These are phyloP conservation scores for Backusella westeae DNA, from an alignment of 192 early-diverging fungal species.

Conservation along the genomic window DNA sequence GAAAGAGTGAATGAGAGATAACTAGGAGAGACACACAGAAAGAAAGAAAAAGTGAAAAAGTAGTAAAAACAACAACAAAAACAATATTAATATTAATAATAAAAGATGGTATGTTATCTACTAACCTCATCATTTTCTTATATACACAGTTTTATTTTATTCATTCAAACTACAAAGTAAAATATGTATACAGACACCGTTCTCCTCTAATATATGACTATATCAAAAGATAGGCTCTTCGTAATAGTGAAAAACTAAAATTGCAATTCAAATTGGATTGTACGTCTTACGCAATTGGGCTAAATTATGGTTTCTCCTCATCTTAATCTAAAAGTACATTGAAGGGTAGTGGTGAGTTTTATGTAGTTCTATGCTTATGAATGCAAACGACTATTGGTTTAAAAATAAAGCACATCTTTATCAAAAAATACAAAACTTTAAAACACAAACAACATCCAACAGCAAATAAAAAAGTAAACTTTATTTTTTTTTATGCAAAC, in stretches of 20 bases:
- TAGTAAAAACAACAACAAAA: background rate
- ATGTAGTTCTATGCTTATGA: background rate
- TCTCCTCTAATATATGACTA: slow-evolving; percentile 76
- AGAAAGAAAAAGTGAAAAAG: background rate
- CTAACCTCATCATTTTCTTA: background rate
- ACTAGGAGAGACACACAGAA: background rate
- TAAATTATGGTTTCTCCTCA: slow-evolving; percentile 20
- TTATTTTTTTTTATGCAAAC: slow-evolving; percentile 3
- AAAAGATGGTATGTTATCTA: background rate
- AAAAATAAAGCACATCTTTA: background rate
- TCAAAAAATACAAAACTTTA: background rate
- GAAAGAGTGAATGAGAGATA: background rate
- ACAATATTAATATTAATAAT: background rate
- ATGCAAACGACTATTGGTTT: background rate
- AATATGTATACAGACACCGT: slow-evolving; percentile 45
- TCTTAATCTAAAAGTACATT: background rate
- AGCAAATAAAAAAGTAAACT: background rate
- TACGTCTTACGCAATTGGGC: slow-evolving; percentile 71
- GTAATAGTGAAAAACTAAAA: slow-evolving; percentile 49
- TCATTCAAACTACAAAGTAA: background rate
- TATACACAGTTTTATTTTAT: background rate
- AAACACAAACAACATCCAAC: background rate
- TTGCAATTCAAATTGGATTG: slow-evolving; percentile 64
- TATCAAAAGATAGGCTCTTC: slow-evolving; percentile 71
- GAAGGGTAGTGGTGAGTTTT: background rate